Conservation (phyloP, 352 stramenopile genomes). For the Blastocystis sp. region DNA sequence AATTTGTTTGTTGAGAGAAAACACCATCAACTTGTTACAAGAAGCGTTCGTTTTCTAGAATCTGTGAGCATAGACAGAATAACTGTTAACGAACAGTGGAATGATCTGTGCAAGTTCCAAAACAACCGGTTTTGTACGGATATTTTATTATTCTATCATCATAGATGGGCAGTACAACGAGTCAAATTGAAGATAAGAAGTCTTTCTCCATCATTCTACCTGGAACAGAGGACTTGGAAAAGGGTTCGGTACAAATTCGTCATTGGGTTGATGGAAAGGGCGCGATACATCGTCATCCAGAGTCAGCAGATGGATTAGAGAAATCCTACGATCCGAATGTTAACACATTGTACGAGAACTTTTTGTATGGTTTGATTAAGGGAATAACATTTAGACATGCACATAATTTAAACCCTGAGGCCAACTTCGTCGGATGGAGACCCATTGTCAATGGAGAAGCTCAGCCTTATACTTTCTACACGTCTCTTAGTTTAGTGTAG, state of each 20-base stretch:
- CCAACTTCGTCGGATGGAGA: slow-evolving; percentile 53
- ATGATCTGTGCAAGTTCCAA: neutral
- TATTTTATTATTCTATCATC: neutral
- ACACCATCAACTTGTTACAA: neutral
- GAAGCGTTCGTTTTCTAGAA: neutral
- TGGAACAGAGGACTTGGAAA: slow-evolving; percentile 1
- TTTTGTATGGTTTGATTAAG: neutral
- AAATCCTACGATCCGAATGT: slow-evolving; percentile 44
- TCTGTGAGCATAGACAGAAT: no score
- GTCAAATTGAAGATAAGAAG: neutral
- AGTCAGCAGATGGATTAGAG: neutral
- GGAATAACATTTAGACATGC: neutral
- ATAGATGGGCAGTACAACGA: neutral
- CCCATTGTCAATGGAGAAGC: slow-evolving; percentile 45
- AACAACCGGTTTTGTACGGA: neutral
- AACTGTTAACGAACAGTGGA: no score
- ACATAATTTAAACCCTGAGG: slow-evolving; percentile 9
- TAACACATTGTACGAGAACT: slow-evolving; percentile 42
- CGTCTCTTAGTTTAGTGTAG: neutral
- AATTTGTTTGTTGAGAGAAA: neutral
- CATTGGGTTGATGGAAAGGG: neutral
- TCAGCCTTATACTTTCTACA: slow-evolving; percentile 40
- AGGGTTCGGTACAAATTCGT: neutral
- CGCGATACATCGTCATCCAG: slow-evolving; percentile 2
- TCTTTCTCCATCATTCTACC: slow-evolving; percentile 20